Base-by-base conservation (phyloP, 179 eudicot species). In the Silene noctiflora region DNA sequence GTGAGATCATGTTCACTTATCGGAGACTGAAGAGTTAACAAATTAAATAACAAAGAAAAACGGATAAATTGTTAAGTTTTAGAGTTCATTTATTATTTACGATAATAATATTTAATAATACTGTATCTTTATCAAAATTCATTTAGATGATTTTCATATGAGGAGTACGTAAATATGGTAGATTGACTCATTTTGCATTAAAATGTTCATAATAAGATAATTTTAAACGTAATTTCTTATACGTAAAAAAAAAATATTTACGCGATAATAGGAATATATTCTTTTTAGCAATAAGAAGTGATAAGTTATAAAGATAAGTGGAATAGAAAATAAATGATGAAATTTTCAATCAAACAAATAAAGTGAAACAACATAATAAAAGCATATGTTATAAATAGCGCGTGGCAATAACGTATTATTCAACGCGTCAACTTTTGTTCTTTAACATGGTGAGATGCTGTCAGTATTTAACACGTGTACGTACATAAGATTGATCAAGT, bases 251-350 rank as follows among this genome's bases (percentile, higher is more conserved):
- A n/a, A n/a, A n/a, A n/a, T n/a, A n/a, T n/a, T n/a, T n/a, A n/a
- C n/a, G n/a, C n/a, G n/a, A n/a, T n/a, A n/a, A n/a, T n/a, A n/a
- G n/a, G n/a, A n/a, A n/a, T n/a, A n/a, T n/a, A n/a, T n/a, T n/a
- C n/a, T n/a, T n/a, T n/a, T n/a, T n/a, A n/a, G n/a, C n/a, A n/a
- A n/a, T n/a, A n/a, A n/a, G n/a, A n/a, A n/a, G n/a, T n/a, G 81
- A 72, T 72, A 78, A 78, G 79, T 22, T 35, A 69, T 22, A 65
- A 20, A 70, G 56, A 72, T 78, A 65, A 72, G 81, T 48, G 21
- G 64, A 44, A 14, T 75, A 64, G 44, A 12, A 67, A 35, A 33
- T 1, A 6, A n/a, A 25, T 27, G 68, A 60, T 64, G 35, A 25
- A 14, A 27, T 64, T 64, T 64, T 29, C 68, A 24, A 27, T 25